phyloP scores from a whole-genome alignment of 2,329 filamentous ascomycete species.

The Curvularia sp. region DNA sequence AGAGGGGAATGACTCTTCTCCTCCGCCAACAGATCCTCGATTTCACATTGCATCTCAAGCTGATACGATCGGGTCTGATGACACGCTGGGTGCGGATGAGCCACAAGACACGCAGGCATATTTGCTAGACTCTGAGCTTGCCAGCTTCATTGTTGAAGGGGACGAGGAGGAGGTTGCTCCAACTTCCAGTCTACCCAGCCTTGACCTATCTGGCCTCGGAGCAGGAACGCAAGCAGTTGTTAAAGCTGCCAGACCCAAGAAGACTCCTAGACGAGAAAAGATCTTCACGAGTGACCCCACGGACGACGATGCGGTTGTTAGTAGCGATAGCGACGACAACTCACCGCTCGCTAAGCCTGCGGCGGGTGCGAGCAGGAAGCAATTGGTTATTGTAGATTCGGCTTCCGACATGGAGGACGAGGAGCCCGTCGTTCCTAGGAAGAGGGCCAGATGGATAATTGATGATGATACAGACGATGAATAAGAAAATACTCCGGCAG shows the following conservation, averaged over 20 bases:
- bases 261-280: constrained; percentile 36
- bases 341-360: constrained; percentile 19
- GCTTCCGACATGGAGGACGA: constrained; percentile 33
- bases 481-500: background rate
- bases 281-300: constrained; percentile 48
- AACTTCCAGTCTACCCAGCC: constrained; percentile 42
- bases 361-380: constrained; percentile 23
- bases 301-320: constrained; percentile 44
- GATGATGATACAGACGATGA: constrained; percentile 47
- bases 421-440: constrained; percentile 31
- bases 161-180: constrained; percentile 47
- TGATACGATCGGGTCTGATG: constrained; percentile 53
- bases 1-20: constrained; percentile 48
- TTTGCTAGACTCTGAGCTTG: constrained; percentile 55
- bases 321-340: constrained; percentile 47
- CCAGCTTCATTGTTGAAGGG: constrained; percentile 56
- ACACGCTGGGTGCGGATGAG: constrained; percentile 51
- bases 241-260: constrained; percentile 31
- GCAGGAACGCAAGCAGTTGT: constrained; percentile 47
- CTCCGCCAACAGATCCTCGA: constrained; percentile 51
- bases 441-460: constrained; percentile 40
- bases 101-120: constrained; percentile 53
- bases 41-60: constrained; percentile 50
- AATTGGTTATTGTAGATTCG: constrained; percentile 34
- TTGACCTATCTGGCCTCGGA: constrained; percentile 39